phyloP scores from a whole-genome alignment of 2,329 filamentous ascomycete species.

The Clarireedia monteithiana region DNA sequence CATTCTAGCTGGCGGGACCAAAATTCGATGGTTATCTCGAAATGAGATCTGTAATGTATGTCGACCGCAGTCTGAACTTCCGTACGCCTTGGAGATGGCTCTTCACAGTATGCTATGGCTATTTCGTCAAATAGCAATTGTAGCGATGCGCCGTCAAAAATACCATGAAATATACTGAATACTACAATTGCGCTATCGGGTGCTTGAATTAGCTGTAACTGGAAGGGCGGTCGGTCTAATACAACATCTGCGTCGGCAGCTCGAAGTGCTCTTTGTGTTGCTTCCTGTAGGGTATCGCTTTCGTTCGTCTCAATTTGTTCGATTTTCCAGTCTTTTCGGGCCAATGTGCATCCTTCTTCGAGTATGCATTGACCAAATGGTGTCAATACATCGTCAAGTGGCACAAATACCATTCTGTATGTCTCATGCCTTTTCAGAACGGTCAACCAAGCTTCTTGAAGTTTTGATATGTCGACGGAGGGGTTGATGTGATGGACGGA shows the following conservation, averaged over 20 bases:
- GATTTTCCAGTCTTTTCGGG: neutral
- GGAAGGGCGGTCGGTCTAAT: neutral
- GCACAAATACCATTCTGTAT: neutral
- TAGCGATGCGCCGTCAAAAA: neutral
- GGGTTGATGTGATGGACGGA: neutral
- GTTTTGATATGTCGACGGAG: neutral
- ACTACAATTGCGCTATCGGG: neutral
- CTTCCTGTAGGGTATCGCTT: neutral
- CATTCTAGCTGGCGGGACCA: neutral
- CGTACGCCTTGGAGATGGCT: neutral
- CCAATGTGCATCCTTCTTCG: neutral
- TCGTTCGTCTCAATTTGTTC: neutral
- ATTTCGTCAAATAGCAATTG: constrained; percentile 3
- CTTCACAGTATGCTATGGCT: neutral
- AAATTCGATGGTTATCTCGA: neutral
- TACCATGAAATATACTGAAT: neutral
- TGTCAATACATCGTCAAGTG: neutral
- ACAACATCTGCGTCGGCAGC: neutral
- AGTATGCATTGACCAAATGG: constrained; percentile 3
- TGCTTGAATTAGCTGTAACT: neutral
- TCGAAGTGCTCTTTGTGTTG: neutral
- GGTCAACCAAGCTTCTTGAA: neutral
- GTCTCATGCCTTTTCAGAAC: neutral
- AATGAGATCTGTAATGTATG: neutral
- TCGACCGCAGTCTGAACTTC: neutral